Evolutionary conservation across 345 rosid species (phyloP).

Genomic region (Moringa oleifera): DNA sequence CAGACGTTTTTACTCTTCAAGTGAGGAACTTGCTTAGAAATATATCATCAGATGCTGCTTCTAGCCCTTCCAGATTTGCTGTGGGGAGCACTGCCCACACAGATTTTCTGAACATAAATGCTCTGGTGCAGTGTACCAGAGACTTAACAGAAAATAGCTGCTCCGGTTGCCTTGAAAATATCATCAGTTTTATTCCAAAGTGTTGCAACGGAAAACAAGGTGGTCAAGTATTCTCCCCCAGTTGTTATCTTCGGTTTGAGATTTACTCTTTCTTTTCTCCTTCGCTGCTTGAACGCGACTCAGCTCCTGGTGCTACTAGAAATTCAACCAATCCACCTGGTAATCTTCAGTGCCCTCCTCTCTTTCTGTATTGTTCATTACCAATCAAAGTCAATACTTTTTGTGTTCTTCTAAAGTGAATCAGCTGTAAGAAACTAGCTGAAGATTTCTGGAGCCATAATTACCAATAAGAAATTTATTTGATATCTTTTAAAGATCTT

Average conservation of each 20-base stretch:
- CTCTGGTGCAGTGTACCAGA: slow-evolving; percentile 40
- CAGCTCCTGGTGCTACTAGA: slow-evolving; percentile 5
- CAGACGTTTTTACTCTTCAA: slow-evolving; percentile 12
- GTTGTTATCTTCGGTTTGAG: slow-evolving; percentile 37
- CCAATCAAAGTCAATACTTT: too few relatives aligned
- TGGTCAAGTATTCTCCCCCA: slow-evolving; percentile 13
- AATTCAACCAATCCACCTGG: slow-evolving; percentile 12
- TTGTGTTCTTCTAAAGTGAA: too few relatives aligned
- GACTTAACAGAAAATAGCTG: slow-evolving; percentile 21
- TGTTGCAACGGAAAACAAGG: slow-evolving; percentile 13
- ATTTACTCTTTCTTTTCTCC: slow-evolving; percentile 22
- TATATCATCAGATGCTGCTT: slow-evolving; percentile 22
- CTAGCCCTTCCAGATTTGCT: slow-evolving; percentile 22
- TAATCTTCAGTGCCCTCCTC: slow-evolving; percentile 1
- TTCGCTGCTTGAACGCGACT: neutral
- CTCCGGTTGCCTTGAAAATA: slow-evolving; percentile 21
- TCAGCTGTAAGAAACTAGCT: too few relatives aligned
- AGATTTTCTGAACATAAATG: slow-evolving; percentile 13
- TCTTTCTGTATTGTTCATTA: neutral
- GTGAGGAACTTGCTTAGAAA: slow-evolving; percentile 15
- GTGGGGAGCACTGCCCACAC: slow-evolving; percentile 12
- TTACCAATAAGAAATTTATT: too few relatives aligned
- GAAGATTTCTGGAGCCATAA: too few relatives aligned
- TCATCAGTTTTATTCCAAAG: slow-evolving; percentile 13
- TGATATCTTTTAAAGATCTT: too few relatives aligned